Percentiles rank a stretch among this genome's conserved stretches.
phyloP scores from a whole-genome alignment of 2,329 filamentous ascomycete genomes.

The Colletotrichum tropicale region DNA sequence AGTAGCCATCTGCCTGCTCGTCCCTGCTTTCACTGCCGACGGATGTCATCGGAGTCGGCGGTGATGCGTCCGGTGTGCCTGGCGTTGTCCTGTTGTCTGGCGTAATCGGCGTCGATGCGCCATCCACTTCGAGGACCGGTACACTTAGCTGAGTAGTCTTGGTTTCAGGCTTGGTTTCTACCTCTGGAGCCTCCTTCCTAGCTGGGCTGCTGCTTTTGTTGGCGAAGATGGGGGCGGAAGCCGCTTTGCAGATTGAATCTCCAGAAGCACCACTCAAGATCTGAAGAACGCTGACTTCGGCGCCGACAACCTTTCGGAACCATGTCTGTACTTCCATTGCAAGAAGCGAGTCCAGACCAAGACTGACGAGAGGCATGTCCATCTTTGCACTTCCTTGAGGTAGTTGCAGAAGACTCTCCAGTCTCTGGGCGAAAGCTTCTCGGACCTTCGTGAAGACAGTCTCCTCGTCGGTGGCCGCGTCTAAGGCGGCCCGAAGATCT shows the following conservation, averaged over 20 bases:
- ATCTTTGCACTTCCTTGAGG: not conserved
- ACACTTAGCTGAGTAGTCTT: not conserved
- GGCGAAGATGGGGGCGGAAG: not conserved
- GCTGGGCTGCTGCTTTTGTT: not conserved
- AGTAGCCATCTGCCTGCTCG: not conserved
- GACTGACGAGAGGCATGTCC: not conserved
- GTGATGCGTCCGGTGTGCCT: not conserved
- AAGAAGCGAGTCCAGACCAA: not conserved
- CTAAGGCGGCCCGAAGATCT: not conserved
- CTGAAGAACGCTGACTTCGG: not conserved
- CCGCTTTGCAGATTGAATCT: not conserved
- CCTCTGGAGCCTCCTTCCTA: accelerated
- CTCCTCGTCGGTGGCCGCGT: not conserved
- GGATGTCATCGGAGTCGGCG: not conserved
- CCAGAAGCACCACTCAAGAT: not conserved
- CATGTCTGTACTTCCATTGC: not conserved
- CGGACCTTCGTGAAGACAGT: not conserved
- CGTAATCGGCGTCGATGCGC: not conserved
- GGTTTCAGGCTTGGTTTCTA: accelerated
- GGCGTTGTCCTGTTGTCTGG: not conserved
- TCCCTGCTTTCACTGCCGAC: not conserved
- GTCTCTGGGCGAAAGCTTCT: not conserved
- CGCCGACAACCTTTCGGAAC: not conserved
- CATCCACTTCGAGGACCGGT: not conserved
- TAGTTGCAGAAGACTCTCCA: not conserved